Evolutionary conservation across 192 early-diverging fungal species (phyloP).

Genomic region (Backusella luteola): DNA sequence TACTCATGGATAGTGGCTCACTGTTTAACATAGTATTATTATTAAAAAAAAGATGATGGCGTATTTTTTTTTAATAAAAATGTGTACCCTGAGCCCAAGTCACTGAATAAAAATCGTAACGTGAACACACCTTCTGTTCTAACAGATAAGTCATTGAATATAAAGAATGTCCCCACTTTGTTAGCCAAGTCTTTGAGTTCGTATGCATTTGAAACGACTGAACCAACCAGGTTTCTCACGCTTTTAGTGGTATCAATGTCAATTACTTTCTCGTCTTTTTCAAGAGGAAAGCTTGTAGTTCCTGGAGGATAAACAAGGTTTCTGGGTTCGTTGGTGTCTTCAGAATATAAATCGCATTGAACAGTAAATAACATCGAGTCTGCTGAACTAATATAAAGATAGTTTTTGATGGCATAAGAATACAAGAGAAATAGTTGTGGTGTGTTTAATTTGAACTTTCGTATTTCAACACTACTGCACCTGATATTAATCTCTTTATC

Average conservation of each 20-base stretch:
- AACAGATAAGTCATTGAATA: conserved; percentile 70
- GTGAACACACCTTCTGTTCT: conserved; percentile 68
- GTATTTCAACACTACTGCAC: conserved; percentile 19
- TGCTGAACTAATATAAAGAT: conserved; percentile 10
- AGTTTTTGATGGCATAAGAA: not conserved
- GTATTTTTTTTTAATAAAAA: conserved; percentile 9
- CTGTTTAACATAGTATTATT: not conserved
- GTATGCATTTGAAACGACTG: conserved; percentile 50
- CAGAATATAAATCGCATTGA: conserved; percentile 55
- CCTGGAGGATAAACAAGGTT: conserved; percentile 52
- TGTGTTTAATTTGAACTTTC: not conserved
- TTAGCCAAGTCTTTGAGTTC: conserved; percentile 48
- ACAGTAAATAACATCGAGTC: conserved; percentile 55
- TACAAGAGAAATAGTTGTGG: not conserved
- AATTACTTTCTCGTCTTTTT: conserved; percentile 6
- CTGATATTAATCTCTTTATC: conserved; percentile 35
- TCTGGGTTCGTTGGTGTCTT: conserved; percentile 46
- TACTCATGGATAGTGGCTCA: conserved; percentile 74
- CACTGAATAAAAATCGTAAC: conserved; percentile 64
- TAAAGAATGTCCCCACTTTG: conserved; percentile 66
- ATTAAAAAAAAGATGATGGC: conserved; percentile 19
- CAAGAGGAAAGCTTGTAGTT: not conserved
- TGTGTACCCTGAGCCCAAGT: conserved; percentile 31
- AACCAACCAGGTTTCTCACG: conserved; percentile 56
- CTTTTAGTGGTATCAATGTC: conserved; percentile 33